A percentile compares a stretch with the other conserved stretches of the same genome.
phyloP scores from a whole-genome alignment of 1,284 basidiomycete genomes.

The Inonotus hispidus region DNA sequence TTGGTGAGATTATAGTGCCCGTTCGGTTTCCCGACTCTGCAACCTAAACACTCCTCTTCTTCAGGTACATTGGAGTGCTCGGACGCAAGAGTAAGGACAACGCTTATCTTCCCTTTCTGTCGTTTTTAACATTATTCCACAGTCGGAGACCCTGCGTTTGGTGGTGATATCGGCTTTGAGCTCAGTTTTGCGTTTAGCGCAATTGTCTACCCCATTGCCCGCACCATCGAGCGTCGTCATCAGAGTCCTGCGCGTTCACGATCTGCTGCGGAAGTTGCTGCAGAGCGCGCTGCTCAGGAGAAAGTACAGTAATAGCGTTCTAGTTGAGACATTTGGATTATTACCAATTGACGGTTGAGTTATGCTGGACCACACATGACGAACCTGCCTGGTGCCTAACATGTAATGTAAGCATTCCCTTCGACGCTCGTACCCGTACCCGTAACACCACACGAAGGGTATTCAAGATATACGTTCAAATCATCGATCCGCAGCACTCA shows the following conservation, averaged over 20 bases:
- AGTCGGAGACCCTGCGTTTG: conserved; percentile 23
- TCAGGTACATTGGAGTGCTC: conserved; percentile 26
- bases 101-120: not conserved
- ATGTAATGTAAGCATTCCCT: too few species aligned
- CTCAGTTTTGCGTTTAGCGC: conserved; percentile 28
- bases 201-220: conserved; percentile 27
- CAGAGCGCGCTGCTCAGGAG: not conserved
- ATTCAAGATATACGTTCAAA: too few species aligned
- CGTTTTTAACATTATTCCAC: not conserved
- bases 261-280: not conserved
- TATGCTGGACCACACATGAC: too few species aligned
- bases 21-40: too few species aligned
- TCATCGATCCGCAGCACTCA: too few species aligned
- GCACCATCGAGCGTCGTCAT: conserved; percentile 27
- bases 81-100: conserved; percentile 20
- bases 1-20: conserved; percentile 21
- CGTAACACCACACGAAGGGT: too few species aligned
- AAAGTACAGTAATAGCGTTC: too few species aligned
- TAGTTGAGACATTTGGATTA: too few species aligned
- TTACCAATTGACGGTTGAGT: too few species aligned
- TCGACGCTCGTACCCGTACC: too few species aligned
- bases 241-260: conserved; percentile 15
- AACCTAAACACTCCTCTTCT: too few species aligned
- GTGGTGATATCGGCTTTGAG: conserved; percentile 31
- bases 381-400: too few species aligned